A percentile compares a stretch with the other conserved stretches of the same genome.
Conservation (phyloP, 164 flowering plant species). For the Vitis vinifera region DNA sequence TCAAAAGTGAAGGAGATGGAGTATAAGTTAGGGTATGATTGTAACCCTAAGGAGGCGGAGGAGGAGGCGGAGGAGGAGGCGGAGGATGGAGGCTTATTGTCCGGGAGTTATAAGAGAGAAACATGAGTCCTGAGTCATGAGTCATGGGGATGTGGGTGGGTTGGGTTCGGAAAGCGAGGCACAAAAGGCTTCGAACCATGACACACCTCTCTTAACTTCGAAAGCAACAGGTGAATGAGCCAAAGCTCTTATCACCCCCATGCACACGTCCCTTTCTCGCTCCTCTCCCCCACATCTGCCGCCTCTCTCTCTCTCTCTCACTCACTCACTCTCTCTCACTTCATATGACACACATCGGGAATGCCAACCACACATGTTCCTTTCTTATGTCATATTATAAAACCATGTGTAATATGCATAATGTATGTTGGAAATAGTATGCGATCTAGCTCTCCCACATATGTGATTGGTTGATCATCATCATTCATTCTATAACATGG, state of each 20-base stretch:
- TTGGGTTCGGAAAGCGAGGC: constrained; percentile 35
- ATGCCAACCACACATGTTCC: constrained; percentile 15
- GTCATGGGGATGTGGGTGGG: not conserved
- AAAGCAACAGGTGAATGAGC: constrained; percentile 60
- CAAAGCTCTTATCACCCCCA: constrained; percentile 49
- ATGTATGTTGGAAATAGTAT: not conserved
- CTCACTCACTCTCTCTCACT: not conserved
- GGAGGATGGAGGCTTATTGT: constrained; percentile 22
- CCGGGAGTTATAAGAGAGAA: constrained; percentile 34
- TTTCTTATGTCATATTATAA: not conserved
- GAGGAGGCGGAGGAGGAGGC: constrained; percentile 31
- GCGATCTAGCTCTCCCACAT: no score
- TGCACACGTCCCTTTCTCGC: constrained; percentile 72
- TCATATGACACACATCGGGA: constrained; percentile 14
- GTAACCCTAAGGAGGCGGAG: constrained; percentile 37
- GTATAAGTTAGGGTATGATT: not conserved
- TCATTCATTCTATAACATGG: not conserved
- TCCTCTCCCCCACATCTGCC: constrained; percentile 66
- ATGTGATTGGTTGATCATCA: not conserved
- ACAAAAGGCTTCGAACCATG: constrained; percentile 7
- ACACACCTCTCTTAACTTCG: constrained; percentile 39
- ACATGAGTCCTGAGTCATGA: not conserved
- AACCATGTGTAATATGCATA: no score
- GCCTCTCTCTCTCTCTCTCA: constrained; percentile 26
- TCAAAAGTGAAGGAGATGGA: constrained; percentile 1